A percentile compares a stretch with the other conserved stretches of the same genome.
phyloP scores from a whole-genome alignment of 2,329 filamentous ascomycete species.

The Calonectria ilicicola region DNA sequence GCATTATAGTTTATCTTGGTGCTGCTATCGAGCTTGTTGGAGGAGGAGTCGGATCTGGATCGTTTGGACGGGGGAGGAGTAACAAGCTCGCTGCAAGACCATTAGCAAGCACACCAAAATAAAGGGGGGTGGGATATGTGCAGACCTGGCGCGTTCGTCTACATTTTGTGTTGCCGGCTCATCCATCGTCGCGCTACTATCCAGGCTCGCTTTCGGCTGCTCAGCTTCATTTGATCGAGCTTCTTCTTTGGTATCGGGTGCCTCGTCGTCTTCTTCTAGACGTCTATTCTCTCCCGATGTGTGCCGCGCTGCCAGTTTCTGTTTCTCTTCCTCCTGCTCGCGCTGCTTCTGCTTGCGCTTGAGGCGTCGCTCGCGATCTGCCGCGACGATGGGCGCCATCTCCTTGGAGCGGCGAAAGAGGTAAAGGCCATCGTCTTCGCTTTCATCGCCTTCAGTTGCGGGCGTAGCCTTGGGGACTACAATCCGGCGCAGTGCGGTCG shows the following conservation, averaged over 20 bases:
- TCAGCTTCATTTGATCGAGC: neutral
- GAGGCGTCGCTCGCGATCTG: slow-evolving; percentile 52
- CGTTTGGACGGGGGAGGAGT: slow-evolving; percentile 56
- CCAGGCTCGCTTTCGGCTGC: neutral
- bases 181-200: slow-evolving; percentile 13
- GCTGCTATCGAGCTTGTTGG: slow-evolving; percentile 29
- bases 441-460: slow-evolving; percentile 29
- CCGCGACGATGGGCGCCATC: slow-evolving; percentile 59
- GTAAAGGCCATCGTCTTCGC: slow-evolving; percentile 52
- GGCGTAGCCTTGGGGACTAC: slow-evolving; percentile 41
- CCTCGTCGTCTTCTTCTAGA: slow-evolving; percentile 30
- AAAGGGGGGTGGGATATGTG: neutral
- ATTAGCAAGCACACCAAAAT: slow-evolving; percentile 26
- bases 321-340: slow-evolving; percentile 35
- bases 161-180: slow-evolving; percentile 24
- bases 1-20: slow-evolving; percentile 26
- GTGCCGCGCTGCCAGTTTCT: slow-evolving; percentile 26
- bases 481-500: slow-evolving; percentile 55
- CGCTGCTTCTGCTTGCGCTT: slow-evolving; percentile 41
- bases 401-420: slow-evolving; percentile 64
- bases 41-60: slow-evolving; percentile 42
- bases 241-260: neutral
- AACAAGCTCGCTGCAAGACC: slow-evolving; percentile 44
- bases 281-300: slow-evolving; percentile 36
- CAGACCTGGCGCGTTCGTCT: slow-evolving; percentile 38